Percentiles rank a stretch among this genome's conserved stretches.
Conservation (phyloP, 2,329 filamentous ascomycete species). For the Daldinia sp. region DNA sequence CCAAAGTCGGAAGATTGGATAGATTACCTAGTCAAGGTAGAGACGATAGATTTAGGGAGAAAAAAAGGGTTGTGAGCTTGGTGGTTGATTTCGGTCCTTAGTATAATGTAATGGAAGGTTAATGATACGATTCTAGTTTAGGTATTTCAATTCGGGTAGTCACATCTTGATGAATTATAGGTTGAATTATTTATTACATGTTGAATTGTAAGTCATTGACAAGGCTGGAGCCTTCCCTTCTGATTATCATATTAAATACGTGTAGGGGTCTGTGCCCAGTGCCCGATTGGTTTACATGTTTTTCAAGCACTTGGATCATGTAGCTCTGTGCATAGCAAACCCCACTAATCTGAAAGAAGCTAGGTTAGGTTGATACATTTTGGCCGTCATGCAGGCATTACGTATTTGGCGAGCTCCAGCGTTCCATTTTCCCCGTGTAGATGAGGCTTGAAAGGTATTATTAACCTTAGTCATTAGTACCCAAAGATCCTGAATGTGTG, state of each 20-base stretch:
- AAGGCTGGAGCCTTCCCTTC: background rate
- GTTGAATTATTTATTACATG: background rate
- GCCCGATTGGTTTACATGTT: background rate
- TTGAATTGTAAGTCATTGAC: background rate
- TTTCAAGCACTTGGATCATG: background rate
- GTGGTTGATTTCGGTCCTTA: background rate
- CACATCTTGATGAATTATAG: background rate
- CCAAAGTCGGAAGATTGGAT: background rate
- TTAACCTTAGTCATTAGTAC: constrained; percentile 3
- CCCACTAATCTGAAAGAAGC: no score
- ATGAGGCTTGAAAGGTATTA: constrained; percentile 23
- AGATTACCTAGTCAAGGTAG: background rate
- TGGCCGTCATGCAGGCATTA: background rate
- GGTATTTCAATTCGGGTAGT: background rate
- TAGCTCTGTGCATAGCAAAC: no score
- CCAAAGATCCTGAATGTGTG: constrained; percentile 10
- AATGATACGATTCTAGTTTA: background rate
- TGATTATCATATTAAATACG: background rate
- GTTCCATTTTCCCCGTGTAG: background rate
- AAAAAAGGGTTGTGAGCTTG: background rate
- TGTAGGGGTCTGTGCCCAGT: background rate
- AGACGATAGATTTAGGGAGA: background rate
- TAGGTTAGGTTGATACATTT: no score
- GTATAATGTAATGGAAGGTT: background rate
- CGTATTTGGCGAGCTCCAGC: background rate